Conservation (phyloP, 2,329 filamentous ascomycete species). For the Fusarium albosuccineum region DNA sequence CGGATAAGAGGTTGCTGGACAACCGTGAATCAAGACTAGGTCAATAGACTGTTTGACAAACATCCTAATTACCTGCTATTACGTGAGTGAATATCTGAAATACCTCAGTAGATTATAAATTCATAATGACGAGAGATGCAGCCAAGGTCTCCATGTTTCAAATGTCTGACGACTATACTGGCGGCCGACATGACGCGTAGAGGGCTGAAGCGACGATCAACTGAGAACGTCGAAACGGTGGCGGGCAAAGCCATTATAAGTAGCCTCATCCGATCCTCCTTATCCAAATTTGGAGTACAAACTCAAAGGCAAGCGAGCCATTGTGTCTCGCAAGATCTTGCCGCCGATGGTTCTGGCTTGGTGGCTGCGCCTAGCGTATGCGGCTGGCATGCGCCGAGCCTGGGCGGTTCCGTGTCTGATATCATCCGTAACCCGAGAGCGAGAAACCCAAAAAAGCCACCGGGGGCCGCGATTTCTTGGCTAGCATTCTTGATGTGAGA, state of each 20-base stretch:
- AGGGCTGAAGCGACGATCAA: neutral
- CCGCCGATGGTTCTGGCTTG: conserved; percentile 9
- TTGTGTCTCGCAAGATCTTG: neutral
- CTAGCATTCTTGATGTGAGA: conserved; percentile 1
- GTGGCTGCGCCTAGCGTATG: neutral
- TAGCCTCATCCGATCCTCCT: neutral
- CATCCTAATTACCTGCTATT: too few relatives aligned
- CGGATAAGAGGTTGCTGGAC: too few relatives aligned
- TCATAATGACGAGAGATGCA: too few relatives aligned
- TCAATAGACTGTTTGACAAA: too few relatives aligned
- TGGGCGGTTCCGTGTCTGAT: conserved; percentile 2
- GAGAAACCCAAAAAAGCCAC: conserved; percentile 6
- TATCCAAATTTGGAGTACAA: neutral
- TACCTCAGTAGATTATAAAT: too few relatives aligned
- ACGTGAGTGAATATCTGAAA: too few relatives aligned
- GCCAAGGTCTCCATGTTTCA: too few relatives aligned
- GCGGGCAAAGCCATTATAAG: neutral
- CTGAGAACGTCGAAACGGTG: conserved; percentile 9
- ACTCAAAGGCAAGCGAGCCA: neutral
- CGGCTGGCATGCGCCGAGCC: conserved; percentile 8
- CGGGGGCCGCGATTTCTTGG: conserved; percentile 1
- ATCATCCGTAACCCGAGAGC: neutral
- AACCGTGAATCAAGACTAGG: too few relatives aligned
- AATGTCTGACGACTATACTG: too few relatives aligned
- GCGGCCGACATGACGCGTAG: neutral